Evolutionary conservation across 2,329 filamentous ascomycete species (phyloP).

Genomic region (Botrytis medusae): DNA sequence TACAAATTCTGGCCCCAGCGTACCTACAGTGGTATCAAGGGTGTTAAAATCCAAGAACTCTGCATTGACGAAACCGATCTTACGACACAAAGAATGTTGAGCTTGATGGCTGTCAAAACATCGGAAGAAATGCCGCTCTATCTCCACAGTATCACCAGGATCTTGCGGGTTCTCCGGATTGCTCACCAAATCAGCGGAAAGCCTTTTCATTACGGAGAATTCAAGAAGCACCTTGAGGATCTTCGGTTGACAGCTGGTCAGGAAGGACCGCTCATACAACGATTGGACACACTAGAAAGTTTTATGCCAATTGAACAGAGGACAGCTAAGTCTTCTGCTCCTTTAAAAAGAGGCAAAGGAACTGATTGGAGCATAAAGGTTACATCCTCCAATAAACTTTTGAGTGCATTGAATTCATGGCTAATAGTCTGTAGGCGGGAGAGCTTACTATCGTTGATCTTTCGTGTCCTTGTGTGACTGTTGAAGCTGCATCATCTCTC

Average conservation of each 20-base stretch:
- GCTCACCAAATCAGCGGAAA: conserved; percentile 37
- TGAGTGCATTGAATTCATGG: neutral
- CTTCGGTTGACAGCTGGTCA: conserved; percentile 51
- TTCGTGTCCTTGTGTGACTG: conserved; percentile 68
- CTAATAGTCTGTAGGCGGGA: conserved; percentile 42
- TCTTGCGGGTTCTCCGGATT: conserved; percentile 52
- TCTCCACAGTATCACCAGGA: conserved; percentile 48
- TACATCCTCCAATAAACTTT: neutral
- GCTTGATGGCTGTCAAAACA: conserved; percentile 49
- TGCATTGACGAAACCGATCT: conserved; percentile 48
- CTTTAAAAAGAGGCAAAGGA: neutral
- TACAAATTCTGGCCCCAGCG: neutral
- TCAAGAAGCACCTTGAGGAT: conserved; percentile 42
- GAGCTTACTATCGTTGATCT: conserved; percentile 68
- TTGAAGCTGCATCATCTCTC: conserved; percentile 65
- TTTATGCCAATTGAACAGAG: conserved; percentile 51
- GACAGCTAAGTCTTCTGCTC: too few relatives aligned
- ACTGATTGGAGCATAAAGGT: conserved; percentile 33
- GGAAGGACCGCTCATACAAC: conserved; percentile 54
- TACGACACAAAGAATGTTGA: conserved; percentile 52
- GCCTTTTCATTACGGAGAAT: conserved; percentile 48
- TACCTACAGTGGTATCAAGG: neutral
- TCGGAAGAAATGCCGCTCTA: conserved; percentile 50
- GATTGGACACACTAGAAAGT: conserved; percentile 62
- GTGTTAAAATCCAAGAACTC: neutral